A percentile compares a stretch with the other conserved stretches of the same genome.
Conservation (phyloP, 2,329 filamentous ascomycete genomes). For the Hymenoscyphus linearis region DNA sequence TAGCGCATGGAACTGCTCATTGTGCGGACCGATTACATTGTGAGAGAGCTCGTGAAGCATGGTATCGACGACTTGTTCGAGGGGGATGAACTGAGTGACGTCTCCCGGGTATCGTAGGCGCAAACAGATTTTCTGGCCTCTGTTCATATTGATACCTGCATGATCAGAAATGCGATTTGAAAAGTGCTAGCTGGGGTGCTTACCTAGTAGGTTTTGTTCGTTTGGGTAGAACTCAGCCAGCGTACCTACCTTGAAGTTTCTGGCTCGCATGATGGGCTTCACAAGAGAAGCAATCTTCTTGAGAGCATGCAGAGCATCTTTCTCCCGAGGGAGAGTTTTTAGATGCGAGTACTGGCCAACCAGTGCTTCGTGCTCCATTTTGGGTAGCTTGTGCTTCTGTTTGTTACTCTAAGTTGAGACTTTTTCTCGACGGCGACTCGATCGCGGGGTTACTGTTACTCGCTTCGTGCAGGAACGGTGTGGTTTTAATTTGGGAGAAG, state of each 20-base stretch:
- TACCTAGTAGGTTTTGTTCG: conserved; percentile 67
- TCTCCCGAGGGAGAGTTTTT: conserved; percentile 41
- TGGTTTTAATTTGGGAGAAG: background rate
- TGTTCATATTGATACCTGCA: conserved; percentile 69
- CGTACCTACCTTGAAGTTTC: conserved; percentile 71
- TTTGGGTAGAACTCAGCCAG: conserved; percentile 82
- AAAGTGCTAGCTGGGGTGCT: conserved; percentile 10
- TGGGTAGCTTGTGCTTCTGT: background rate
- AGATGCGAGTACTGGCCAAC: conserved; percentile 48
- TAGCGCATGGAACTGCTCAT: conserved; percentile 74
- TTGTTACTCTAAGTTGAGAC: background rate
- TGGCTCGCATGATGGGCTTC: conserved; percentile 90
- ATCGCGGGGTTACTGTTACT: background rate
- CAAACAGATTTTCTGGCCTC: conserved; percentile 73
- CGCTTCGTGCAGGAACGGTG: background rate
- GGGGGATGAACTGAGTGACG: conserved; percentile 67
- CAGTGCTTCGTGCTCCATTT: conserved; percentile 38
- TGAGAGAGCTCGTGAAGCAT: conserved; percentile 95
- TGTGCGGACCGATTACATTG: conserved; percentile 77
- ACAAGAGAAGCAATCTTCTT: conserved; percentile 81
- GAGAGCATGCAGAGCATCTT: conserved; percentile 55
- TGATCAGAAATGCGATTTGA: background rate
- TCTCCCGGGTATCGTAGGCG: conserved; percentile 74
- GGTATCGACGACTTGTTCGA: conserved; percentile 80
- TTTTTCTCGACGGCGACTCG: background rate